These are phyloP conservation scores for Starmerella davenportii DNA, from an alignment of 805 yeast genomes.

Conservation along the genomic window DNA sequence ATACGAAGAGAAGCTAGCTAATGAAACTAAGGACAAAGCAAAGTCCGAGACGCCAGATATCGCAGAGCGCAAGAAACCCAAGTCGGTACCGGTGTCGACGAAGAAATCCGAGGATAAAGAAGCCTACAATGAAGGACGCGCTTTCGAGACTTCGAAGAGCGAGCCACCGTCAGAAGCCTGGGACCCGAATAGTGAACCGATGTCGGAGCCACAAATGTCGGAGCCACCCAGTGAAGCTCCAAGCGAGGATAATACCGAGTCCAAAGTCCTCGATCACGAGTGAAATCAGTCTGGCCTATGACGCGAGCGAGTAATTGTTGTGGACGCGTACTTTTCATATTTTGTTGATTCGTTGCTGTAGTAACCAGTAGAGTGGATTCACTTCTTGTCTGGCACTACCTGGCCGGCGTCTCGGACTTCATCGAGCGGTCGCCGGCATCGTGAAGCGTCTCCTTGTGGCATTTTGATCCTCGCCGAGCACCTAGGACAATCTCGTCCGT, in stretches of 20 bases:
- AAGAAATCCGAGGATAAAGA: background rate
- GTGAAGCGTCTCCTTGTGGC: too few relatives aligned
- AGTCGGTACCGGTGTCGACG: background rate
- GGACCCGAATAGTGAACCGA: background rate
- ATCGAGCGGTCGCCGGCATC: too few relatives aligned
- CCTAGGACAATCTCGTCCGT: too few relatives aligned
- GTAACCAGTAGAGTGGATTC: too few relatives aligned
- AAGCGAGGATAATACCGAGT: slow-evolving; percentile 1
- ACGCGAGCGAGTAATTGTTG: too few relatives aligned
- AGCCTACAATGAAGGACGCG: background rate
- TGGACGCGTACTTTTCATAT: too few relatives aligned
- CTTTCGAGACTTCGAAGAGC: background rate
- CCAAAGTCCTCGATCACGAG: too few relatives aligned
- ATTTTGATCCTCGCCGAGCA: too few relatives aligned
- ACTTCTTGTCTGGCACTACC: too few relatives aligned
- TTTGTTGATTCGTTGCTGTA: too few relatives aligned
- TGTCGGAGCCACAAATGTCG: background rate
- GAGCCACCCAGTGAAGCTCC: slow-evolving; percentile 1
- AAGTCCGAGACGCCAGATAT: background rate
- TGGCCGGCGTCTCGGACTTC: too few relatives aligned
- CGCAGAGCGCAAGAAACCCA: background rate
- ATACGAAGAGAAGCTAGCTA: slow-evolving; percentile 1
- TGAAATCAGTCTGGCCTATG: too few relatives aligned
- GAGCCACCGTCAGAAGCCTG: background rate
- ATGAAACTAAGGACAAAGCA: background rate